Evolutionary conservation across 345 rosid species (phyloP).

Genomic region (Toxicodendron radicans): DNA sequence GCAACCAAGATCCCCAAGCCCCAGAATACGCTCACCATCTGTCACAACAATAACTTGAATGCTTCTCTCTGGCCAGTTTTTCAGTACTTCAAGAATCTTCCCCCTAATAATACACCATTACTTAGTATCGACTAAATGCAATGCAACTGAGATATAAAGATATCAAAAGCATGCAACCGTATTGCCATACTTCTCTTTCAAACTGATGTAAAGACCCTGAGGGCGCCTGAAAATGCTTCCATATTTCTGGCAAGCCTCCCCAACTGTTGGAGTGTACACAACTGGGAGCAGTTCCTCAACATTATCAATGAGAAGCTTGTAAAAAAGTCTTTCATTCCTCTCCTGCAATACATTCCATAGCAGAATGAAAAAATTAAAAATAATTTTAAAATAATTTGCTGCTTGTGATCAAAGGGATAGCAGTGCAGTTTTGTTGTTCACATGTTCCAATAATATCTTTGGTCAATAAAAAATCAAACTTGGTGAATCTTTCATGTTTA

Average conservation of each 20-base stretch:
- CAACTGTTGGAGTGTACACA: constrained; percentile 96
- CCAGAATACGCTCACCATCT: constrained; percentile 93
- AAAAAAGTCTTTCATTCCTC: constrained; percentile 87
- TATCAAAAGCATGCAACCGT: background rate
- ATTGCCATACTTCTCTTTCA: constrained; percentile 76
- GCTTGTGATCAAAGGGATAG: background rate
- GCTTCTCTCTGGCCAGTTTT: constrained; percentile 91
- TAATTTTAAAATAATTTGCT: too few species aligned
- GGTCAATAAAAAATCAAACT: background rate
- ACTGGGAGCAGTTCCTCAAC: constrained; percentile 92
- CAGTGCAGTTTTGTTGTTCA: background rate
- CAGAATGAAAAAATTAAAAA: background rate
- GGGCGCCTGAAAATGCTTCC: constrained; percentile 92
- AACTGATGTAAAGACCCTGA: constrained; percentile 93
- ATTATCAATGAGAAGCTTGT: constrained; percentile 87
- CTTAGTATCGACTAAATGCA: constrained; percentile 19
- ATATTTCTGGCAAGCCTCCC: constrained; percentile 97
- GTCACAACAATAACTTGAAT: constrained; percentile 98
- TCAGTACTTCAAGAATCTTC: constrained; percentile 82
- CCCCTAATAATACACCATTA: constrained; percentile 50
- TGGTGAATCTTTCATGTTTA: background rate
- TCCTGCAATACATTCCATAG: constrained; percentile 50
- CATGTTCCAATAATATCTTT: background rate
- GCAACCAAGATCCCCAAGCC: constrained; percentile 99
- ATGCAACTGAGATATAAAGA: constrained; percentile 8